Percentiles rank a stretch among this genome's conserved stretches.
Conservation (phyloP, 495 filamentous ascomycete species). For the Penicillium bialowiezense region DNA sequence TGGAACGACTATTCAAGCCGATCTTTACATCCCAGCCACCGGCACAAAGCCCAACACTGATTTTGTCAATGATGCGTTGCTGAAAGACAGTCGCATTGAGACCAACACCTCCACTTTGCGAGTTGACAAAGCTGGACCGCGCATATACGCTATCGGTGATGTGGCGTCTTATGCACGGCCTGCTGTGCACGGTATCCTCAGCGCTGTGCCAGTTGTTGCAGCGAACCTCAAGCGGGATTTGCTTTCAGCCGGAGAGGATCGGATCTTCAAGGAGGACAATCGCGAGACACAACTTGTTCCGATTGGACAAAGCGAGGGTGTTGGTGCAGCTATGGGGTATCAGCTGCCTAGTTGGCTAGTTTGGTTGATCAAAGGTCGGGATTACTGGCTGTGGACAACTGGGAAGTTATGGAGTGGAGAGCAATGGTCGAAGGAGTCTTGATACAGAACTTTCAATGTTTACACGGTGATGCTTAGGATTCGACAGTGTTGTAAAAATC, state of each 20-base stretch:
- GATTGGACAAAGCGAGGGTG: slow-evolving; percentile 50
- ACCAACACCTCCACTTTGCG: slow-evolving; percentile 42
- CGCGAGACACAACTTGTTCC: slow-evolving; percentile 53
- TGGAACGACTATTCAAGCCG: slow-evolving; percentile 36
- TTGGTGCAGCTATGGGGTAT: slow-evolving; percentile 55
- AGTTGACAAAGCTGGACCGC: slow-evolving; percentile 44
- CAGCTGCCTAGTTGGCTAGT: slow-evolving; percentile 53
- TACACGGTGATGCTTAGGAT: too few relatives aligned
- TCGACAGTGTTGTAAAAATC: too few relatives aligned
- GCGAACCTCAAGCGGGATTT: slow-evolving; percentile 46
- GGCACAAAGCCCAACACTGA: slow-evolving; percentile 45
- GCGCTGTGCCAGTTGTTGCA: slow-evolving; percentile 36
- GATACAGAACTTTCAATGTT: too few relatives aligned
- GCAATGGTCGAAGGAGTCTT: slow-evolving; percentile 47
- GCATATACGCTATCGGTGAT: slow-evolving; percentile 50
- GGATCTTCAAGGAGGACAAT: slow-evolving; percentile 35
- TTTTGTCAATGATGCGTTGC: slow-evolving; percentile 35
- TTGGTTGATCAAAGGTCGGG: slow-evolving; percentile 59
- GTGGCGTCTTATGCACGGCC: slow-evolving; percentile 26
- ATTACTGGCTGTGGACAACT: slow-evolving; percentile 57
- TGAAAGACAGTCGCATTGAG: slow-evolving; percentile 37
- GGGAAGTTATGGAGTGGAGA: slow-evolving; percentile 48
- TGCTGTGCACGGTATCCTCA: slow-evolving; percentile 37
- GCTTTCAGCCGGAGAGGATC: slow-evolving; percentile 17
- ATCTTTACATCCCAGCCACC: slow-evolving; percentile 49